phyloP scores from a whole-genome alignment of 306 rosid species.

The Prunus davidiana region DNA sequence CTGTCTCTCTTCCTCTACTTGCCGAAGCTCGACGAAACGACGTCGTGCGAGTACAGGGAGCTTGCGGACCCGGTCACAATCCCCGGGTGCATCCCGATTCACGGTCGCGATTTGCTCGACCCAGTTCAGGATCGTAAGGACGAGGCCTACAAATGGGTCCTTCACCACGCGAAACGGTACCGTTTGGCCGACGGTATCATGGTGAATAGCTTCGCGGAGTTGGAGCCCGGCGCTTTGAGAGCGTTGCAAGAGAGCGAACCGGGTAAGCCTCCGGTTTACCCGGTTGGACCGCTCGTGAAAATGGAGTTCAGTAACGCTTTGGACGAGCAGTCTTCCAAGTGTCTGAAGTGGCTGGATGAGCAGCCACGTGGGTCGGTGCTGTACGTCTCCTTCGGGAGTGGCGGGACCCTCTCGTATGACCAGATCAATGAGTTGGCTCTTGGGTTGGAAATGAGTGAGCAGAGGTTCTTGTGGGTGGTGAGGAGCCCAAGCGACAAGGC shows the following conservation, averaged over 20 bases:
- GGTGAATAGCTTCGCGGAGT: slow-evolving; percentile 52
- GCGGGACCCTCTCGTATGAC: slow-evolving; percentile 34
- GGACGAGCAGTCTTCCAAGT: slow-evolving; percentile 18
- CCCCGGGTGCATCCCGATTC: slow-evolving; percentile 62
- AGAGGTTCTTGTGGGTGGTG: slow-evolving; percentile 47
- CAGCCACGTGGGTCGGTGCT: slow-evolving; percentile 44
- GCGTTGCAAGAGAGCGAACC: slow-evolving; percentile 27
- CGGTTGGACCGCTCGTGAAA: slow-evolving; percentile 57
- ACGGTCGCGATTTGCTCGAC: slow-evolving; percentile 45
- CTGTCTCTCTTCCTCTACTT: slow-evolving; percentile 40
- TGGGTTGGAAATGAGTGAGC: slow-evolving; percentile 43
- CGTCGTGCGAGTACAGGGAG: slow-evolving; percentile 44
- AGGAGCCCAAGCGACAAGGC: slow-evolving; percentile 32
- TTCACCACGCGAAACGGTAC: slow-evolving; percentile 43
- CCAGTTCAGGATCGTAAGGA: slow-evolving; percentile 56
- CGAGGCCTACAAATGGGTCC: slow-evolving; percentile 51
- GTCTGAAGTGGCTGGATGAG: slow-evolving; percentile 41
- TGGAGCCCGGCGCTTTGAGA: slow-evolving; percentile 48
- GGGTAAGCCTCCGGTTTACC: slow-evolving; percentile 45
- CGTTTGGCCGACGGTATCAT: slow-evolving; percentile 46
- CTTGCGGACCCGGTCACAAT: slow-evolving; percentile 39
- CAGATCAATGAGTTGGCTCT: slow-evolving; percentile 39
- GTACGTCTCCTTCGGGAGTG: slow-evolving; percentile 46
- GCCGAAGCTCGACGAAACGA: slow-evolving; percentile 40
- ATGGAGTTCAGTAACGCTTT: slow-evolving; percentile 3